Base-by-base conservation (phyloP, 2,329 filamentous ascomycete genomes). In the Fusarium lateritium region DNA sequence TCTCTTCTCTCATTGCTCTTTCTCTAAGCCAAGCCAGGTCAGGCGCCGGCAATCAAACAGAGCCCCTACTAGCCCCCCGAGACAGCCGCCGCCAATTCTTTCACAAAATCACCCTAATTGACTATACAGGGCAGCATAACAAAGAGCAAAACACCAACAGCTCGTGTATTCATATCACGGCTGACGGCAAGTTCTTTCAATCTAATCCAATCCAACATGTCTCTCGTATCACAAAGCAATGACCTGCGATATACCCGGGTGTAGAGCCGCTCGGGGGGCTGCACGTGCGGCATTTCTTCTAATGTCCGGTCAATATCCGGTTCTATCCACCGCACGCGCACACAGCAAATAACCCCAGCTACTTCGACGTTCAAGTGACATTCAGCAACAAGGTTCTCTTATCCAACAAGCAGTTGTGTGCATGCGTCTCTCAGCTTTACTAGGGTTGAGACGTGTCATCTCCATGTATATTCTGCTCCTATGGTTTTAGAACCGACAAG, bases 251-350 rank as follows among this genome's bases (percentile, higher is more conserved):
- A 14, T 24, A 26, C n/a, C 39, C 17, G 24, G 14, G 14, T 21
- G 34, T 13, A 52, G 14, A 22, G 21, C 28, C 46, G 7, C 17
- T 5, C 28, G n/a, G 22, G 33, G 26, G 28, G 44, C 24, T 52
- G 62, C 45, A 57, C 56, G 33, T 38, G 56, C 57, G 52, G 59
- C 60, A 51, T 45, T 62, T 53, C 38, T 46, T 62, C 44, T 62
- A 39, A 55, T 56, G 43, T 42, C 71, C 69, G 64, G 45, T 15
- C 59, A 73, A 72, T 72, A 72, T 38, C 69, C 62, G 65, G 51
- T 54, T 42, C 17, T 46, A 21, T 34, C 36, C 57, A 54, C 46
- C 40, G 21, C 28, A 31, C 26, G 40, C 40, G 49, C 51, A 65
- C 47, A 62, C 51, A 60, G 31, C 44, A 57, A 31, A 10, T 2